Percentiles rank a stretch among this genome's conserved stretches.
These are phyloP conservation scores for Lepiota subincarnata DNA, from an alignment of 768 basidiomycete genomes.

Conservation along the genomic window DNA sequence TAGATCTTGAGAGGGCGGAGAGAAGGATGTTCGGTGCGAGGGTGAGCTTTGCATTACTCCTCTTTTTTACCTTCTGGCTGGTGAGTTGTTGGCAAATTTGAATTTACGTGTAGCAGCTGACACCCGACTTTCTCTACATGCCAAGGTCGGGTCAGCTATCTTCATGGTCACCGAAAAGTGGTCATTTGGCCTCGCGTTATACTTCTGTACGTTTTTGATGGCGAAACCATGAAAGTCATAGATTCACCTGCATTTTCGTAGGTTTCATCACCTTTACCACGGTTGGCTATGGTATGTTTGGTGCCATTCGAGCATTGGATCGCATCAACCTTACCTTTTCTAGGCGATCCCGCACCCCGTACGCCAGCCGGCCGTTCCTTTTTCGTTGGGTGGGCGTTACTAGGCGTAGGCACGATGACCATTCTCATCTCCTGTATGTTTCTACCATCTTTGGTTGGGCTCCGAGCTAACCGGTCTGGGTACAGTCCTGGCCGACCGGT, in stretches of 20 bases:
- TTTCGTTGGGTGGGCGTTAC: slow-evolving; percentile 74
- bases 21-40: slow-evolving; percentile 54
- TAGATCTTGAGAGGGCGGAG: slow-evolving; percentile 32
- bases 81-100: slow-evolving; percentile 30
- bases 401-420: slow-evolving; percentile 75
- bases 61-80: slow-evolving; percentile 80
- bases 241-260: slow-evolving; percentile 21
- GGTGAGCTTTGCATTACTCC: slow-evolving; percentile 47
- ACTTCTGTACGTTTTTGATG: slow-evolving; percentile 56
- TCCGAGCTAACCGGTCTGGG: neutral
- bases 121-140: neutral
- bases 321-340: neutral
- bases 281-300: slow-evolving; percentile 54
- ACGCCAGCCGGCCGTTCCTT: slow-evolving; percentile 71
- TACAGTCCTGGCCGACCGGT: slow-evolving; percentile 62
- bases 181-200: slow-evolving; percentile 58
- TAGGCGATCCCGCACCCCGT: slow-evolving; percentile 57
- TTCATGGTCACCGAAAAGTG: slow-evolving; percentile 70
- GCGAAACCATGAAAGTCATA: neutral
- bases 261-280: slow-evolving; percentile 73
- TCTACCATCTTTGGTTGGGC: neutral
- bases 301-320: neutral
- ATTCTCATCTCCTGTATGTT: slow-evolving; percentile 64
- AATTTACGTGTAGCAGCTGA: neutral
- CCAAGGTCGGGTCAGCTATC: slow-evolving; percentile 61